A percentile compares a stretch with the other conserved stretches of the same genome.
Conservation (phyloP, 2,329 filamentous ascomycete genomes). For the Sordariomycetes sp. region DNA sequence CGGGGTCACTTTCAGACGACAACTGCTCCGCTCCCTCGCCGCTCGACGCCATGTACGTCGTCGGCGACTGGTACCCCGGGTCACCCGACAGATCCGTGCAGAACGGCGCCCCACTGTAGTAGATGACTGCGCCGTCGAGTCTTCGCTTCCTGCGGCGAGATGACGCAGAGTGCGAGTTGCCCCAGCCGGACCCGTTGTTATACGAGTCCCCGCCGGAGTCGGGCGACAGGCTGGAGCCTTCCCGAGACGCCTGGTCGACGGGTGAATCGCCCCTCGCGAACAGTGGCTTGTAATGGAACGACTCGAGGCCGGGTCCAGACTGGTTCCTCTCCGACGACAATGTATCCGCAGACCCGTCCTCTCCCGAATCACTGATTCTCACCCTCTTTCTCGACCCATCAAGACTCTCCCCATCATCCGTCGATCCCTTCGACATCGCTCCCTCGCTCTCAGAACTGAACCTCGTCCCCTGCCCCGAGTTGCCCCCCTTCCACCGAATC, state of each 20-base stretch:
- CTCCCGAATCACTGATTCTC: neutral
- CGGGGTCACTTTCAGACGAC: conserved; percentile 5
- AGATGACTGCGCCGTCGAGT: conserved; percentile 65
- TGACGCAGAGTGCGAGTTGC: conserved; percentile 30
- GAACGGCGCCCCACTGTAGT: conserved; percentile 69
- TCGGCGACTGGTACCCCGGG: conserved; percentile 30
- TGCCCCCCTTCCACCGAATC: conserved; percentile 66
- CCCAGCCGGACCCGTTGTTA: conserved; percentile 30
- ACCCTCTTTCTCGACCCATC: neutral
- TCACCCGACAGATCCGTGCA: conserved; percentile 70
- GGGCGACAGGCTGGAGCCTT: conserved; percentile 35
- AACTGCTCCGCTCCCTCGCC: neutral
- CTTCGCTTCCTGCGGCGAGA: conserved; percentile 37
- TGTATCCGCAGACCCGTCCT: neutral
- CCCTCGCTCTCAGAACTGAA: no score
- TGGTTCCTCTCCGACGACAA: neutral
- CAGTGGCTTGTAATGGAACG: conserved; percentile 51
- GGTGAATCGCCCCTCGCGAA: conserved; percentile 38
- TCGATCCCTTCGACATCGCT: neutral
- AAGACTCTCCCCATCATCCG: neutral
- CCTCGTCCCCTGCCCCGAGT: conserved; percentile 32
- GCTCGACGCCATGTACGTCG: conserved; percentile 24
- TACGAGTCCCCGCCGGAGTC: conserved; percentile 34
- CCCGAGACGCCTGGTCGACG: conserved; percentile 30
- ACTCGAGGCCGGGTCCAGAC: conserved; percentile 15